Evolutionary conservation across 2,329 filamentous ascomycete genomes (phyloP).

Genomic region (Harringtonia lauricola): DNA sequence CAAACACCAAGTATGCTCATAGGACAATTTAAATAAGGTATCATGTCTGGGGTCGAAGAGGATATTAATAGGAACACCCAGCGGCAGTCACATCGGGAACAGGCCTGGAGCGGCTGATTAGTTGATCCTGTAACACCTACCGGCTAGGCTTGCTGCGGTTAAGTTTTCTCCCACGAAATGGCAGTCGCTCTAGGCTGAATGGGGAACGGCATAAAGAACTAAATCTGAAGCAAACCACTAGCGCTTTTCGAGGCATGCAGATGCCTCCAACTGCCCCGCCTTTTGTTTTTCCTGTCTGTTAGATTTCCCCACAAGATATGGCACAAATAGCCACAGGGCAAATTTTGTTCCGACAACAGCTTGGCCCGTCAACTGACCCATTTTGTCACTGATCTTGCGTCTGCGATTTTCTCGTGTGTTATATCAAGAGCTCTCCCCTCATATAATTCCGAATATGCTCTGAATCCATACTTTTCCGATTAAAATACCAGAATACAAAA

Average conservation of each 20-base stretch:
- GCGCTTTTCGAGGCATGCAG: too few relatives aligned
- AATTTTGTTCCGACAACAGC: constrained; percentile 7
- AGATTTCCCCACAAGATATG: too few relatives aligned
- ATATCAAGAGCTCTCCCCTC: background rate
- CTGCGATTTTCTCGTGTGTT: background rate
- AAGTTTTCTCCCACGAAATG: background rate
- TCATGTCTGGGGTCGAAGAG: too few relatives aligned
- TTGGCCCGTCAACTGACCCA: background rate
- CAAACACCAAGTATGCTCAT: too few relatives aligned
- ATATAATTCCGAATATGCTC: background rate
- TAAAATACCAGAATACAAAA: too few relatives aligned
- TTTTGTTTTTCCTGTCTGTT: too few relatives aligned
- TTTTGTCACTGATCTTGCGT: background rate
- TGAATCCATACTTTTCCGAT: too few relatives aligned
- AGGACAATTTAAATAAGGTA: too few relatives aligned
- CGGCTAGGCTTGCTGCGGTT: background rate
- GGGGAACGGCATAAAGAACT: too few relatives aligned
- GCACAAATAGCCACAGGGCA: constrained; percentile 7
- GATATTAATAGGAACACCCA: background rate
- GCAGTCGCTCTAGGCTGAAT: too few relatives aligned
- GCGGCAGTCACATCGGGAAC: constrained; percentile 9
- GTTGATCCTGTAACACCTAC: constrained; percentile 1
- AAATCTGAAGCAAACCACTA: too few relatives aligned
- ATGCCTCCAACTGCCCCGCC: background rate
- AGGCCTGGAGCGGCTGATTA: constrained; percentile 2